phyloP scores from a whole-genome alignment of 2,329 filamentous ascomycete species.

The Pseudogymnoascus sp. region DNA sequence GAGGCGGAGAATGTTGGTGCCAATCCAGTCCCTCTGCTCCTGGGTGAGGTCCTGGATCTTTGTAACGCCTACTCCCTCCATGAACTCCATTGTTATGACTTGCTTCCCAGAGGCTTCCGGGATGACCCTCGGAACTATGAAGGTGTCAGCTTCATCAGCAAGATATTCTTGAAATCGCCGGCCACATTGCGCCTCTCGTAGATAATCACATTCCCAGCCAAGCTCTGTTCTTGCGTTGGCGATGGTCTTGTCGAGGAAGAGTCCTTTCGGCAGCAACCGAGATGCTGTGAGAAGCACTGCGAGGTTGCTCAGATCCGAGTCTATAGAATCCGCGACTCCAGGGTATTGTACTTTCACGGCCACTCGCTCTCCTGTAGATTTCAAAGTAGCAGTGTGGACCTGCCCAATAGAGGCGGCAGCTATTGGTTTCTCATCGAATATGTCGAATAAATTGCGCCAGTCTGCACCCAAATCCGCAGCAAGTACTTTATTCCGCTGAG shows the following conservation, averaged over 20 bases:
- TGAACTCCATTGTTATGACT: slow-evolving; percentile 87
- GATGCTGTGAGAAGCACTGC: slow-evolving; percentile 85
- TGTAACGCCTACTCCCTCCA: slow-evolving; percentile 80
- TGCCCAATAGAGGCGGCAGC: slow-evolving; percentile 96
- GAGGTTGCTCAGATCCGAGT: slow-evolving; percentile 91
- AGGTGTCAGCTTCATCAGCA: slow-evolving; percentile 63
- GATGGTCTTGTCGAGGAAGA: slow-evolving; percentile 96
- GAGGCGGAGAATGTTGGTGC: slow-evolving; percentile 83
- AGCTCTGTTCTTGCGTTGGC: slow-evolving; percentile 88
- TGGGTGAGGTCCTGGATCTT: slow-evolving; percentile 69
- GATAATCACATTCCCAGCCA: slow-evolving; percentile 95
- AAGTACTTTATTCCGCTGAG: slow-evolving; percentile 81
- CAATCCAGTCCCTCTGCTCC: slow-evolving; percentile 88
- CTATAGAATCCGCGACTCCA: slow-evolving; percentile 89
- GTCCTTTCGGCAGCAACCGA: slow-evolving; percentile 76
- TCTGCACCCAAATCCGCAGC: slow-evolving; percentile 67
- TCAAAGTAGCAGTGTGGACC: slow-evolving; percentile 78
- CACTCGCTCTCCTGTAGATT: slow-evolving; percentile 64
- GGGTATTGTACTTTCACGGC: slow-evolving; percentile 98
- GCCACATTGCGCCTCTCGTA: slow-evolving; percentile 76
- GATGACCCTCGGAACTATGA: slow-evolving; percentile 72
- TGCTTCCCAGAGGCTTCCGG: slow-evolving; percentile 73
- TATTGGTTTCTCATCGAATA: slow-evolving; percentile 85
- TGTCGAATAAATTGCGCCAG: slow-evolving; percentile 75
- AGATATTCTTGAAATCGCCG: slow-evolving; percentile 69